Evolutionary conservation across 1,284 basidiomycete species (phyloP).

Genomic region (Athelia psychrophila): DNA sequence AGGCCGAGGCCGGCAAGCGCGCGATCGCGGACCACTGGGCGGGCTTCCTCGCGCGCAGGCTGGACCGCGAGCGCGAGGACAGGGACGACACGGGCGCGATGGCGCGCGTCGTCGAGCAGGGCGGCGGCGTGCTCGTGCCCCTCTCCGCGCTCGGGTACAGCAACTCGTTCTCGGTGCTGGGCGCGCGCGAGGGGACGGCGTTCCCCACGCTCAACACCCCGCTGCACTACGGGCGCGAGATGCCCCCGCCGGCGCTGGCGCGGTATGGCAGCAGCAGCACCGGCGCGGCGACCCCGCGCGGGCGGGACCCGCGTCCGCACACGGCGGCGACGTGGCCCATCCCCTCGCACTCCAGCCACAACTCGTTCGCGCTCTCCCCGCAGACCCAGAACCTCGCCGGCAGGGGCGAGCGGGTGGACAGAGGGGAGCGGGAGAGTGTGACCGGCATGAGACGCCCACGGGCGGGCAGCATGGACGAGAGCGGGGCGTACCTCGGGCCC

Average conservation of each 20-base stretch:
- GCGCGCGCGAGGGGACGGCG: too few relatives aligned
- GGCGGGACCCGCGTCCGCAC: conserved; percentile 10
- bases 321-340: conserved; percentile 12
- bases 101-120: conserved; percentile 41
- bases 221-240: not conserved
- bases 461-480: conserved; percentile 37
- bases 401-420: too few relatives aligned
- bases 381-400: not conserved
- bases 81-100: conserved; percentile 52
- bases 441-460: conserved; percentile 39
- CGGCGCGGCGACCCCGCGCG: conserved; percentile 1
- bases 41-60: conserved; percentile 21
- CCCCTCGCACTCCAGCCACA: conserved; percentile 20
- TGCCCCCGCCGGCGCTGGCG: too few relatives aligned
- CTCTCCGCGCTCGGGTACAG: conserved; percentile 21
- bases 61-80: conserved; percentile 45
- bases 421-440: too few relatives aligned
- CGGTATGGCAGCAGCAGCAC: too few relatives aligned
- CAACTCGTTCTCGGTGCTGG: conserved; percentile 9
- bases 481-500: conserved; percentile 29
- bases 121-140: conserved; percentile 39
- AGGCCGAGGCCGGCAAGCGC: conserved; percentile 49
- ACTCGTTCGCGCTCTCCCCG: conserved; percentile 10
- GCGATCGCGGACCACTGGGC: conserved; percentile 50
- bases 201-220: too few relatives aligned